Percentiles rank a stretch among this genome's conserved stretches.
phyloP scores from a whole-genome alignment of 768 basidiomycete genomes.

The Piloderma croceum region DNA sequence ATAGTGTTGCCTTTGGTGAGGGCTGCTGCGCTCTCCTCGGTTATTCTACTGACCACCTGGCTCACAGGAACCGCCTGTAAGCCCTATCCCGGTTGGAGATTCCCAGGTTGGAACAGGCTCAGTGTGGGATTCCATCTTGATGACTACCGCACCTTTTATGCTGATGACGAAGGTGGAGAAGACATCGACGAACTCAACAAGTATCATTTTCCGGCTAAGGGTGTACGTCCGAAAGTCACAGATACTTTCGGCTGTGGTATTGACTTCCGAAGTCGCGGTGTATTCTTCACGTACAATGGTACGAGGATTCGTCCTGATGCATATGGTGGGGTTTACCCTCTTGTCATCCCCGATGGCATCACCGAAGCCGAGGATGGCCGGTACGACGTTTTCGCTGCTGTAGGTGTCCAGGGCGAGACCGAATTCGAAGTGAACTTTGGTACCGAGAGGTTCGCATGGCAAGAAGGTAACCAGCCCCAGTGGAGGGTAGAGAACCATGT shows the following conservation, averaged over 20 bases:
- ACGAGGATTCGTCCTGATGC: constrained; percentile 47
- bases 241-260: constrained; percentile 63
- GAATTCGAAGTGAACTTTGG: constrained; percentile 66
- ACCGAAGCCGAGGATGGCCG: too few relatives aligned
- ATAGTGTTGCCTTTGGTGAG: constrained; percentile 59
- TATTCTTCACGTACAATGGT: constrained; percentile 69
- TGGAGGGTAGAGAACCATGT: constrained; percentile 64
- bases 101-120: constrained; percentile 68
- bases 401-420: constrained; percentile 51
- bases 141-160: constrained; percentile 69
- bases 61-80: constrained; percentile 53
- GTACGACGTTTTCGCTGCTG: constrained; percentile 59
- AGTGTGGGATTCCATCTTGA: constrained; percentile 65
- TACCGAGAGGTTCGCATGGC: constrained; percentile 52
- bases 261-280: constrained; percentile 41
- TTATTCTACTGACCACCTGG: constrained; percentile 1
- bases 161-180: constrained; percentile 59
- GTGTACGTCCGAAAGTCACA: constrained; percentile 35
- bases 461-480: constrained; percentile 57
- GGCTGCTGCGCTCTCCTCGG: background rate
- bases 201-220: too few relatives aligned
- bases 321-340: constrained; percentile 55
- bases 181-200: constrained; percentile 40
- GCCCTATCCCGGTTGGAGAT: constrained; percentile 60
- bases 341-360: too few relatives aligned